Conservation (phyloP, 495 filamentous ascomycete species). For the Haplographium delicatum region DNA sequence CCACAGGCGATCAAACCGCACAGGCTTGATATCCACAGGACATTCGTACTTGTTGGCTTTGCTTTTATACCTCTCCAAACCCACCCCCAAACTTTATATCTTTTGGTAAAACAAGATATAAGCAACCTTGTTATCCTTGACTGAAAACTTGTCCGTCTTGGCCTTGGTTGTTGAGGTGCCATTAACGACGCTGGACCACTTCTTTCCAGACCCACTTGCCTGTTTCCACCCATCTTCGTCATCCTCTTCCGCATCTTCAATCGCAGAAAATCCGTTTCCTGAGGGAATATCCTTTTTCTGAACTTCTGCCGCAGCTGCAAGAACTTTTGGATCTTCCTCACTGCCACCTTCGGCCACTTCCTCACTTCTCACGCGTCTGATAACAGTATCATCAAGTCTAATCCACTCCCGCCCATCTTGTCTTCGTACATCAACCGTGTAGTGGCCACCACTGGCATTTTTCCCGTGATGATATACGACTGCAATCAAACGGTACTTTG, state of each 20-base stretch:
- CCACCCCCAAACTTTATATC: constrained; percentile 18
- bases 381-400: constrained; percentile 87
- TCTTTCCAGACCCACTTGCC: constrained; percentile 61
- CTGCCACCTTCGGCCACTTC: constrained; percentile 86
- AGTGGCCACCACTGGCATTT: constrained; percentile 90
- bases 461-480: constrained; percentile 98
- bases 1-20: no score
- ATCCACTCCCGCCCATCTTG: constrained; percentile 96
- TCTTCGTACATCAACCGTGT: constrained; percentile 91
- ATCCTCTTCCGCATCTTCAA: constrained; percentile 59
- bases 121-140: constrained; percentile 92
- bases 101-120: constrained; percentile 91
- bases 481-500: constrained; percentile 79
- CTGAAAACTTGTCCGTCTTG: constrained; percentile 62
- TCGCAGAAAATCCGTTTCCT: constrained; percentile 63
- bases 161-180: constrained; percentile 55
- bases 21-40: no score
- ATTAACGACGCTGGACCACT: constrained; percentile 60
- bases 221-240: constrained; percentile 77
- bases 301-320: constrained; percentile 59
- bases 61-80: no score
- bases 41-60: no score
- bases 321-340: constrained; percentile 69
- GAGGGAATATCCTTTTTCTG: constrained; percentile 48
- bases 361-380: constrained; percentile 77